Evolutionary conservation across 495 filamentous ascomycete genomes (phyloP).

Genomic region (Barbatosphaeria neglecta): DNA sequence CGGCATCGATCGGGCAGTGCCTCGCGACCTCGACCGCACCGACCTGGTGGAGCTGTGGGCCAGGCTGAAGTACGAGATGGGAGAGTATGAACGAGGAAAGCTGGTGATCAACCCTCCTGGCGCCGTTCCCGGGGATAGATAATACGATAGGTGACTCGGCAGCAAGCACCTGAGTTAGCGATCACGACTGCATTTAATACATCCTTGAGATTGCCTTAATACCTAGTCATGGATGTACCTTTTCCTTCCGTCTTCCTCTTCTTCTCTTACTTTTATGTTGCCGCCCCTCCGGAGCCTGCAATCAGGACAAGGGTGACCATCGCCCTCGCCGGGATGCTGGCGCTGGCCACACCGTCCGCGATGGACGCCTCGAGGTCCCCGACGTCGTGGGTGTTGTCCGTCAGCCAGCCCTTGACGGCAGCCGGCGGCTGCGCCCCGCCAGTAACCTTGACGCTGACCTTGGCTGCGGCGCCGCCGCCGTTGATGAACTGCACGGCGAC

Average conservation of each 20-base stretch:
- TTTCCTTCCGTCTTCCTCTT: not conserved
- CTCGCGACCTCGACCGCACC: not conserved
- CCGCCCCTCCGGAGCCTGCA: not conserved
- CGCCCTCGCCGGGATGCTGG: slow-evolving; percentile 8
- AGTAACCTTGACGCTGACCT: slow-evolving; percentile 11
- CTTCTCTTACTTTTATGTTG: not conserved
- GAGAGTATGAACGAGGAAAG: too few species aligned
- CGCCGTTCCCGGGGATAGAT: too few species aligned
- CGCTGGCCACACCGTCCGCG: slow-evolving; percentile 4
- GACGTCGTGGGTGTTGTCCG: slow-evolving; percentile 18
- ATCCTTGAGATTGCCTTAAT: too few species aligned
- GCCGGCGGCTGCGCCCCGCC: slow-evolving; percentile 2
- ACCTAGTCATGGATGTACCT: too few species aligned
- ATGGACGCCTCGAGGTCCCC: slow-evolving; percentile 5
- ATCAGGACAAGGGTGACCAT: slow-evolving; percentile 14
- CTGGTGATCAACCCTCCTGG: too few species aligned
- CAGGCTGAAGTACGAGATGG: not conserved
- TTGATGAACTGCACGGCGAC: slow-evolving; percentile 35
- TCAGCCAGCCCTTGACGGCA: slow-evolving; percentile 14
- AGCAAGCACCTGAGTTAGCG: too few species aligned
- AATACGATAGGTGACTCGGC: too few species aligned
- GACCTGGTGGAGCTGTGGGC: not conserved
- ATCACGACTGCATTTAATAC: too few species aligned
- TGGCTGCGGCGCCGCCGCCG: slow-evolving; percentile 9
- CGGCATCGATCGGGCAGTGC: too few species aligned